Evolutionary conservation across 1,284 basidiomycete species (phyloP), one percentile per base, ranked within the genome.

Genomic region (Blastosporella zonata): DNA sequence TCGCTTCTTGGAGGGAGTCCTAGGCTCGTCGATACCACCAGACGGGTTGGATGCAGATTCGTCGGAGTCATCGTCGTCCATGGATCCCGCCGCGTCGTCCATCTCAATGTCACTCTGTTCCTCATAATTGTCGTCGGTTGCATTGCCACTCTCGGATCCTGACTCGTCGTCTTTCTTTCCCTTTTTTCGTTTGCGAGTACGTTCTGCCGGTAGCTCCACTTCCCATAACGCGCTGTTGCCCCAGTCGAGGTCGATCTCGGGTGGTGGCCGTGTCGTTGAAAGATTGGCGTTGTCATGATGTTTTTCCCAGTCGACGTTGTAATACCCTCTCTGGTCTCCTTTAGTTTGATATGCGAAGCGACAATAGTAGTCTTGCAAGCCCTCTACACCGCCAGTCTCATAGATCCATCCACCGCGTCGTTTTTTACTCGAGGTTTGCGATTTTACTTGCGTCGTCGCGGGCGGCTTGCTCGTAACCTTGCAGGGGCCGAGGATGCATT

Each of bases 231-330:
- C 36, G 3, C 57, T 57, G 29, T 34, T 52, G 3, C 57, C 57
- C 55, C 55, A 57, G 12, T 49, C 36, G 6, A 34, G 17, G 28
- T 58, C 54, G 13, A 48, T 27, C 25, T 49, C 52, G 10, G 41
- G 10, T 22, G 49, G 51, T 10, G 52, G 47, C 28, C 46, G 33
- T 7, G 48, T 45, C 17, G 42, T 52, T 20, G 57, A 50, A 10
- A 43, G 17, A 42, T 78, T 62, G 0, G 78, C 78, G 2, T 61
- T 50, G 18, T 62, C 48, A 25, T 62, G 70, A 56, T 82, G 80
- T 9, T 49, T 51, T 27, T 72, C 69, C 86, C 86, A 89, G 46
- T 76, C 55, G 47, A 87, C 72, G 4, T 72, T 64, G 52, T 82
- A 89, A 63, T 79, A 87, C 1, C 86, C 53, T 0, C 83, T 84